A percentile compares a stretch with the other conserved stretches of the same genome.
Evolutionary conservation across 2,329 filamentous ascomycete species (phyloP).

Genomic region (Westerdykella aurantiaca): DNA sequence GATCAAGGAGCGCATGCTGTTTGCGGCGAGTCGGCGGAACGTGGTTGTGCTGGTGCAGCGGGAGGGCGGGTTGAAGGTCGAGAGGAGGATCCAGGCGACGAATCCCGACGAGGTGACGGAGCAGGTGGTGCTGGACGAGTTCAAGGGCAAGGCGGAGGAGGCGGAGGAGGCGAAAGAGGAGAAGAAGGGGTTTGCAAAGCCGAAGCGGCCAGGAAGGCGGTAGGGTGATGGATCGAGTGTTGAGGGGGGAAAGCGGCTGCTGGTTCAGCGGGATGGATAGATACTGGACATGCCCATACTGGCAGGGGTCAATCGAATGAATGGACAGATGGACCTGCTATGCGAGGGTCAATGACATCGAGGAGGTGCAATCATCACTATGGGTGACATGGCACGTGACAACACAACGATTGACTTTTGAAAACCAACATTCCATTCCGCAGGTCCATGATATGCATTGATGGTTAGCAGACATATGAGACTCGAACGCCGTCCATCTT

Average conservation of each 20-base stretch:
- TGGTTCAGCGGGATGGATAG: no score
- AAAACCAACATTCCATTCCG: conserved; percentile 12
- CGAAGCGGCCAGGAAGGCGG: conserved; percentile 68
- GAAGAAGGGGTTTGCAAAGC: conserved; percentile 67
- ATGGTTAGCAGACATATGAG: conserved; percentile 34
- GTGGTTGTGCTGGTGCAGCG: conserved; percentile 61
- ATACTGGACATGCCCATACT: no score
- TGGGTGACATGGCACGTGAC: no score
- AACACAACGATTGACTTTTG: no score
- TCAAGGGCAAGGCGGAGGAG: conserved; percentile 63
- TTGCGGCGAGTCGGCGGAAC: conserved; percentile 57
- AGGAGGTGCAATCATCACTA: no score
- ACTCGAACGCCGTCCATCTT: conserved; percentile 39
- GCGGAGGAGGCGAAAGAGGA: conserved; percentile 62
- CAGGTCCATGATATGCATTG: conserved; percentile 39
- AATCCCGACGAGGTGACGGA: conserved; percentile 66
- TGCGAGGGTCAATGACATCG: no score
- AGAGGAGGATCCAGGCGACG: conserved; percentile 62
- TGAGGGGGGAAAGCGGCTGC: no score
- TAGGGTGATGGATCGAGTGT: conserved; percentile 11
- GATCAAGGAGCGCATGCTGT: conserved; percentile 82
- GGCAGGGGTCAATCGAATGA: no score
- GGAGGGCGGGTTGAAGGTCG: conserved; percentile 60
- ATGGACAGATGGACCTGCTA: no score
- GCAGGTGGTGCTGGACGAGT: conserved; percentile 57